Conservation (phyloP, 73 alveolate species). For the Paramecium sonneborni region DNA sequence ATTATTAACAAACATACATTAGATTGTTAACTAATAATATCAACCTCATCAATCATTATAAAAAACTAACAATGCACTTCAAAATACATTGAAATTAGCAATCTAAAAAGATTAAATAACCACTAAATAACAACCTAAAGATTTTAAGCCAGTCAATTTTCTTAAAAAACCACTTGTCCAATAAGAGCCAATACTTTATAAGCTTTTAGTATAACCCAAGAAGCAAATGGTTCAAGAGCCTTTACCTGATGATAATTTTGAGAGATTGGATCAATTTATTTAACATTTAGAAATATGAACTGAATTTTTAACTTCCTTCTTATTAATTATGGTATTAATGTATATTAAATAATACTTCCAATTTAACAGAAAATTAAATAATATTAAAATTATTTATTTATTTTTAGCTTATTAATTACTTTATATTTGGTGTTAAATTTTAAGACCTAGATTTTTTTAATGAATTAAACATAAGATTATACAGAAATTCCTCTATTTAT, state of each 20-base stretch:
- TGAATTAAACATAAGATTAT: no score
- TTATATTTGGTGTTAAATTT: no score
- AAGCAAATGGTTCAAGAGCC: not conserved
- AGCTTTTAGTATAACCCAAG: not conserved
- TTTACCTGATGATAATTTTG: constrained; percentile 13
- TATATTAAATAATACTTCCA: no score
- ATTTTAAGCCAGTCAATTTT: not conserved
- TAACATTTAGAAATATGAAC: not conserved
- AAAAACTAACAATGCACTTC: not conserved
- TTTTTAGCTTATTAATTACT: no score
- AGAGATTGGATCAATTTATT: not conserved
- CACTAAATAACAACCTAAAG: not conserved
- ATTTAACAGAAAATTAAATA: no score
- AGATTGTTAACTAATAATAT: not conserved
- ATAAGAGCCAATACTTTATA: not conserved
- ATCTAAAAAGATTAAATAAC: not conserved
- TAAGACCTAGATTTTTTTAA: no score
- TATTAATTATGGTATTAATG: no score
- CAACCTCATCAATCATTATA: not conserved
- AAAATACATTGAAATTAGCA: not conserved
- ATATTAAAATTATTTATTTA: no score
- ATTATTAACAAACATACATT: not conserved
- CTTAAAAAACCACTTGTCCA: not conserved
- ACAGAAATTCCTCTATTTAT: no score
- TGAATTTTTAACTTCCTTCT: not conserved